A percentile compares a stretch with the other conserved stretches of the same genome.
These are phyloP conservation scores for Nepenthes gracilis DNA, from an alignment of 148 eudicot genomes.

Conservation along the genomic window DNA sequence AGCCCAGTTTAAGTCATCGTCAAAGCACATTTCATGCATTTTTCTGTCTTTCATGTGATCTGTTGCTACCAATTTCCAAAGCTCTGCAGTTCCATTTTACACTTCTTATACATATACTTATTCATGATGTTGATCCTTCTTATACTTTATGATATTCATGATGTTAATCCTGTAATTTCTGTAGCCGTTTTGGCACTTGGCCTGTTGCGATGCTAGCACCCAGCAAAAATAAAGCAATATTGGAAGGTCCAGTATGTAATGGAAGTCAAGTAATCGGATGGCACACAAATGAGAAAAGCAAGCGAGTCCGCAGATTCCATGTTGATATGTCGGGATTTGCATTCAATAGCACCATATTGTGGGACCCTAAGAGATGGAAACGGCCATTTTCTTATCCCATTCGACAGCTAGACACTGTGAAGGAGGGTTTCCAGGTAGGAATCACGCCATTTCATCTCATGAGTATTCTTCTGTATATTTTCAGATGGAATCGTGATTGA, in stretches of 20 bases:
- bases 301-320: conserved; percentile 84
- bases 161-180: conserved; percentile 3
- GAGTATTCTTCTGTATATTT: background rate
- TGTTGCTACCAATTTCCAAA: too few relatives aligned
- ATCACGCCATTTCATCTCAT: background rate
- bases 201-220: conserved; percentile 95
- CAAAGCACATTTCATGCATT: too few relatives aligned
- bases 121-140: conserved; percentile 2
- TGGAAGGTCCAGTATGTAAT: conserved; percentile 93
- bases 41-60: too few relatives aligned
- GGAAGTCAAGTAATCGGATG: conserved; percentile 78
- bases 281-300: conserved; percentile 99
- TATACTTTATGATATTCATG: background rate
- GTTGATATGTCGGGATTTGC: conserved; percentile 99
- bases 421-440: conserved; percentile 90
- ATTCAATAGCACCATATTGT: conserved; percentile 89
- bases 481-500: background rate
- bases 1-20: too few relatives aligned
- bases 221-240: conserved; percentile 69
- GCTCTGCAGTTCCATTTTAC: background rate
- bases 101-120: background rate
- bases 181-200: conserved; percentile 97
- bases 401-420: conserved; percentile 77
- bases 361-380: conserved; percentile 91
- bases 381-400: conserved; percentile 56